Base-by-base conservation (phyloP, 306 rosid species). In the Cyclanthera cordifolia region DNA sequence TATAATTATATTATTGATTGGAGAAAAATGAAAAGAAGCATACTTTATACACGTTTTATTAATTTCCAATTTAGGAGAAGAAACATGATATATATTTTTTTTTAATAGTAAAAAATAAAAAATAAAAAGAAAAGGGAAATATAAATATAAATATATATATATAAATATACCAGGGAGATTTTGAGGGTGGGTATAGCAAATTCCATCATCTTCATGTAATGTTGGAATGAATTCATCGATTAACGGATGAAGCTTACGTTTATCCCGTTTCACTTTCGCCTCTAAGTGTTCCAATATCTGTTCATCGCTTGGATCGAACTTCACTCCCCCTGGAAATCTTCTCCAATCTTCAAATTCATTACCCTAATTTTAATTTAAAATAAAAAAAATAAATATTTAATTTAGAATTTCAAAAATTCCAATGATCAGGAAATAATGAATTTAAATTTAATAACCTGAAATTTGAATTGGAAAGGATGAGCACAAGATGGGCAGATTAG, bases 101-200 rank as follows among this genome's bases (percentile, higher is more conserved):
- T n/a, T n/a, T n/a, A n/a, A n/a, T n/a, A n/a, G n/a, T n/a, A n/a
- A n/a, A n/a, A n/a, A n/a, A n/a, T n/a, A n/a, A n/a, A n/a, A n/a
- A n/a, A n/a, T n/a, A n/a, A n/a, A n/a, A n/a, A n/a, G n/a, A n/a
- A n/a, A n/a, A n/a, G n/a, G n/a, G n/a, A n/a, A n/a, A n/a, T n/a
- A n/a, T n/a, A n/a, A n/a, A n/a, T n/a, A n/a, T n/a, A n/a, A n/a
- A n/a, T n/a, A n/a, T n/a, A n/a, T n/a, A n/a, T n/a, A n/a, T n/a
- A n/a, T n/a, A n/a, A n/a, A n/a, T n/a, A 37, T 1, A 91, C 99
- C 96, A 75, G 99, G 99, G n/a, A 93, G 71, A 58, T 83, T 86
- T 78, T 90, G 91, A 39, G 99, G 99, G 76, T 93, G 99, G 23
- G 97, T 93, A 47, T 86, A 93, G 73, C 99, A 93, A 23, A 93